A percentile compares a stretch with the other conserved stretches of the same genome.
phyloP scores from a whole-genome alignment of 495 filamentous ascomycete species.

The Cetradonia linearis region DNA sequence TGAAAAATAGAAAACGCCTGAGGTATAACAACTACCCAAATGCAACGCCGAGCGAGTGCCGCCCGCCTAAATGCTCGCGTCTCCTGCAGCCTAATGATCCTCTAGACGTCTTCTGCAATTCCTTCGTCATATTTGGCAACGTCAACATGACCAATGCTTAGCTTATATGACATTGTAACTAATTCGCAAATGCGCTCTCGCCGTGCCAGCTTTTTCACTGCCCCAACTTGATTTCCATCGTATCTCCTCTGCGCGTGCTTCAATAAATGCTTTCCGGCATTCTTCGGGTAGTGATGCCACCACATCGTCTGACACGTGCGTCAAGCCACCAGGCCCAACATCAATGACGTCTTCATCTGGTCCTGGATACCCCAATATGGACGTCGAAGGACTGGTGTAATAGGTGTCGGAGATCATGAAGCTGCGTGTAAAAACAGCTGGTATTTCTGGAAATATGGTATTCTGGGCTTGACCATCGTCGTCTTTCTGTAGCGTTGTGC shows the following conservation, averaged over 20 bases:
- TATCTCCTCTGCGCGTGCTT: slow-evolving; percentile 48
- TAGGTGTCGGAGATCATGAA: slow-evolving; percentile 66
- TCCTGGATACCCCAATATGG: slow-evolving; percentile 51
- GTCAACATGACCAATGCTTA: background rate
- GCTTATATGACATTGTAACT: slow-evolving; percentile 29
- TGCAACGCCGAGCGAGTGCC: background rate
- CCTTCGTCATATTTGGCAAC: background rate
- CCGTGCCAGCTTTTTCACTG: slow-evolving; percentile 45
- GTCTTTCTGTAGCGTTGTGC: slow-evolving; percentile 9
- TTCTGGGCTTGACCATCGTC: slow-evolving; percentile 6
- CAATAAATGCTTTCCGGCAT: slow-evolving; percentile 57
- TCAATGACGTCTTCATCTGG: slow-evolving; percentile 51
- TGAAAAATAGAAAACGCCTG: no score
- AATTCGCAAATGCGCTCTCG: slow-evolving; percentile 41
- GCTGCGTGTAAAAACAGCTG: slow-evolving; percentile 56
- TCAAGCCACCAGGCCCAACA: slow-evolving; percentile 55
- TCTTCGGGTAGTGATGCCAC: slow-evolving; percentile 59
- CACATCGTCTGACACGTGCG: slow-evolving; percentile 50
- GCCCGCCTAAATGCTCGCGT: background rate
- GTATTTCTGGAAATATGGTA: slow-evolving; percentile 52
- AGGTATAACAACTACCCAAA: no score
- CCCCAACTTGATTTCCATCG: slow-evolving; percentile 67
- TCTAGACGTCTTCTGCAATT: background rate
- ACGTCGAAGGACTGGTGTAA: slow-evolving; percentile 49
- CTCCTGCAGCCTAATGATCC: slow-evolving; percentile 7